phyloP scores from a whole-genome alignment of 2,329 filamentous ascomycete species.

The Fusarium burgessii region DNA sequence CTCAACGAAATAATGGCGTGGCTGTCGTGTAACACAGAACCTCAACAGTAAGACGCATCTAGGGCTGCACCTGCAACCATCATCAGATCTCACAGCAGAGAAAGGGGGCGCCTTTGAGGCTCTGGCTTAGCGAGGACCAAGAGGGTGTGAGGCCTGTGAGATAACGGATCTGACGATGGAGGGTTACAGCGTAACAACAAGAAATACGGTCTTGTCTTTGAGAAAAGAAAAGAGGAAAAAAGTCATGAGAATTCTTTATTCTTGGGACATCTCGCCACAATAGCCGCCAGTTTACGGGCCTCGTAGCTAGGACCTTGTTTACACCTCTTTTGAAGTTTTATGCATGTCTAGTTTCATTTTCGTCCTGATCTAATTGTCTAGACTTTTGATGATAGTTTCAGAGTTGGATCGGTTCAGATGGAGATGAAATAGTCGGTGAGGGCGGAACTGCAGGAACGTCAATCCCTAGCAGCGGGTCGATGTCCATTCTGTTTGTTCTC shows the following conservation, averaged over 20 bases:
- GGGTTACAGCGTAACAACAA: constrained; percentile 23
- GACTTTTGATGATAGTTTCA: constrained; percentile 19
- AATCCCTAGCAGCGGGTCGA: constrained; percentile 37
- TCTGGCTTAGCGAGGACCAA: constrained; percentile 25
- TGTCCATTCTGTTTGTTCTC: constrained; percentile 3
- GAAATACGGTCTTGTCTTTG: background rate
- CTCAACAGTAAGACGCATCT: constrained; percentile 23
- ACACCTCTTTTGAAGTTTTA: constrained; percentile 27
- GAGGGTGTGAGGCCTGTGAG: constrained; percentile 37
- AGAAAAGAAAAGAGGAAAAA: constrained; percentile 1
- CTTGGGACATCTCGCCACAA: constrained; percentile 20
- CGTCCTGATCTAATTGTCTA: constrained; percentile 14
- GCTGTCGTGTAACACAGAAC: constrained; percentile 24
- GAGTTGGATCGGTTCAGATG: constrained; percentile 21
- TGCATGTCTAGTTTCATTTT: constrained; percentile 25
- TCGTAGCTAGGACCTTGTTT: constrained; percentile 4
- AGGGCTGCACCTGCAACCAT: constrained; percentile 22
- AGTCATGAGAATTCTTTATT: constrained; percentile 7
- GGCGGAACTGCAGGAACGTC: constrained; percentile 43
- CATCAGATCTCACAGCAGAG: constrained; percentile 34
- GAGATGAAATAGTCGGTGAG: constrained; percentile 44
- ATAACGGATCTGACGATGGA: constrained; percentile 30
- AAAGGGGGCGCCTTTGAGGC: constrained; percentile 32
- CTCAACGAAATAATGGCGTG: constrained; percentile 24
- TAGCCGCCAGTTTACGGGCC: constrained; percentile 15